A percentile compares a stretch with the other conserved stretches of the same genome.
Evolutionary conservation across 257 asterid species (phyloP).

Genomic region (Scutellaria galericulata): DNA sequence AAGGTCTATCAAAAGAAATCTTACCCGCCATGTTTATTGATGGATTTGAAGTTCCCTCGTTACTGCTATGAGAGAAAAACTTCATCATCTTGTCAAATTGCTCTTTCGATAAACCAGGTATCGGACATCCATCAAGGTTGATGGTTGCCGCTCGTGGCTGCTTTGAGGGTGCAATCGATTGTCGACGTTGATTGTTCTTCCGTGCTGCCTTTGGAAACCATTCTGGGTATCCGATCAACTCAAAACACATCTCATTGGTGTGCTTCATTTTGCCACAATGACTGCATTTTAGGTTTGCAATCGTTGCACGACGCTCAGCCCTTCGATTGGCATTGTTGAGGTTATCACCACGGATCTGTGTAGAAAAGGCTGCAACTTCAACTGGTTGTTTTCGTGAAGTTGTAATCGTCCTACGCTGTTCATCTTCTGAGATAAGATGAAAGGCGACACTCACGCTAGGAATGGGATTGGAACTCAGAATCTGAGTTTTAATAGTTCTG

Average conservation of each 20-base stretch:
- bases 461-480: background rate
- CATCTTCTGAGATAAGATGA: background rate
- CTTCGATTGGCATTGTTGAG: background rate
- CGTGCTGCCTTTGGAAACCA: background rate
- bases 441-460: background rate
- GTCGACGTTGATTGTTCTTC: background rate
- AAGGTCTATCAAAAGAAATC: background rate
- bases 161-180: background rate
- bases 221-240: background rate
- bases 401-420: background rate
- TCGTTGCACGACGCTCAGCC: background rate
- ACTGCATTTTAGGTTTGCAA: background rate
- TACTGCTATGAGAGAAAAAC: background rate
- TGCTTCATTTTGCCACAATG: background rate
- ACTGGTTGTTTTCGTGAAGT: background rate
- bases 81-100: background rate
- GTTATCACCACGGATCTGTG: background rate
- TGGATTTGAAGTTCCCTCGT: background rate
- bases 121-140: background rate
- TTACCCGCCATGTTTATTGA: background rate
- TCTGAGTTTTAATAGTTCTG: too few relatives aligned
- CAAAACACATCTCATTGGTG: background rate
- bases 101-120: background rate
- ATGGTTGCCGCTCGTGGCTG: background rate
- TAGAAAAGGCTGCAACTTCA: background rate